Evolutionary conservation across 768 basidiomycete genomes (phyloP).

Genomic region (Tylopilus plumbeoviolaceoides): DNA sequence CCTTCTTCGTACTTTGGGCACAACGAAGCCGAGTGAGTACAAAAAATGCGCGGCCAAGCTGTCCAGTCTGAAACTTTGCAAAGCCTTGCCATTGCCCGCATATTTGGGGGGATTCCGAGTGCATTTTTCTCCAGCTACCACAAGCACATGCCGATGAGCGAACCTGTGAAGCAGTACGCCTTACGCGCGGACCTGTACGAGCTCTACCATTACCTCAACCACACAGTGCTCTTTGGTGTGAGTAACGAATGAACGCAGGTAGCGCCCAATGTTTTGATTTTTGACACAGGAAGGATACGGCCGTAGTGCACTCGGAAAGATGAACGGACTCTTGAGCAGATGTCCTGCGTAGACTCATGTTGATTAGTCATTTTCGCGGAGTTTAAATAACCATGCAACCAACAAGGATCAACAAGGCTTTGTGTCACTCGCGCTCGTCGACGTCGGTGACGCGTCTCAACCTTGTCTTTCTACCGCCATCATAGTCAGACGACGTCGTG

Average conservation of each 20-base stretch:
- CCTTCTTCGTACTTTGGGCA: conserved; percentile 79
- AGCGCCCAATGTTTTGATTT: neutral
- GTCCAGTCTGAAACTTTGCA: conserved; percentile 2
- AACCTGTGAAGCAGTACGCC: conserved; percentile 61
- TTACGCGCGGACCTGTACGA: conserved; percentile 68
- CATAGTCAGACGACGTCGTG: neutral
- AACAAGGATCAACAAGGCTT: conserved; percentile 29
- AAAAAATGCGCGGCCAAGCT: neutral
- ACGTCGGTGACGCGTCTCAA: conserved; percentile 17
- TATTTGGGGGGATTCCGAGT: conserved; percentile 71
- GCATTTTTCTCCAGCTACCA: conserved; percentile 68
- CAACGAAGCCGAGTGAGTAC: conserved; percentile 74
- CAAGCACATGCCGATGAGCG: conserved; percentile 53
- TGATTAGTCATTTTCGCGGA: conserved; percentile 20
- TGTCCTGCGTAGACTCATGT: conserved; percentile 18
- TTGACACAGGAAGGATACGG: conserved; percentile 46
- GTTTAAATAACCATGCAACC: conserved; percentile 9
- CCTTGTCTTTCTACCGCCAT: conserved; percentile 14
- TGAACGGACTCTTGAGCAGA: conserved; percentile 38
- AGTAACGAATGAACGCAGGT: conserved; percentile 26
- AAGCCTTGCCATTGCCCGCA: conserved; percentile 73
- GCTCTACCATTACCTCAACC: conserved; percentile 79
- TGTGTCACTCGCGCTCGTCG: conserved; percentile 14
- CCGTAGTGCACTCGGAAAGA: conserved; percentile 47
- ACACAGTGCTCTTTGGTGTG: conserved; percentile 76